Percentiles rank a stretch among this genome's conserved stretches.
Evolutionary conservation across 306 rosid genomes (phyloP).

Genomic region (Cyamopsis tetragonoloba): DNA sequence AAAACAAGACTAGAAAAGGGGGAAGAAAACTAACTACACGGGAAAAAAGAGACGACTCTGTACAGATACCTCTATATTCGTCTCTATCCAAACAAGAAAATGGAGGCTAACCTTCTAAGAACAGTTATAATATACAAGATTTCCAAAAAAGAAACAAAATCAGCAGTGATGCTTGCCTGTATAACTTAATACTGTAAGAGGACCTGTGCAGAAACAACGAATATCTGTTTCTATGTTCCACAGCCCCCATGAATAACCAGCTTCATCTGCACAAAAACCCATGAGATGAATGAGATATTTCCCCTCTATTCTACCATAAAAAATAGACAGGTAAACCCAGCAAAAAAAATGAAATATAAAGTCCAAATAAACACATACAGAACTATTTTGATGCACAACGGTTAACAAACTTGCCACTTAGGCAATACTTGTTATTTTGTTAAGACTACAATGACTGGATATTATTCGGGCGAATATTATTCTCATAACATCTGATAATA

Average conservation of each 20-base stretch:
- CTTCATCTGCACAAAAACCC: conserved; percentile 58
- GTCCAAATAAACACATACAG: neutral
- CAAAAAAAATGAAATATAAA: neutral
- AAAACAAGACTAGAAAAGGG: conserved; percentile 18
- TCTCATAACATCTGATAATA: too few relatives aligned
- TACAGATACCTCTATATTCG: conserved; percentile 58
- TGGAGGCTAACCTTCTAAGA: conserved; percentile 20
- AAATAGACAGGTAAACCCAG: neutral
- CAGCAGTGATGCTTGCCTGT: conserved; percentile 31
- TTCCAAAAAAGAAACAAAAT: conserved; percentile 30
- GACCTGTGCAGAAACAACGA: conserved; percentile 36
- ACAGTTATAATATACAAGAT: conserved; percentile 64
- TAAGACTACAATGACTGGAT: neutral
- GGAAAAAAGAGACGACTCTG: conserved; percentile 62
- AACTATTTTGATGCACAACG: neutral
- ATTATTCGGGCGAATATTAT: neutral
- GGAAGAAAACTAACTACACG: conserved; percentile 24
- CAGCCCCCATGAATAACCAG: conserved; percentile 43
- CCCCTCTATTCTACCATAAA: neutral
- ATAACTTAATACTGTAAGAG: conserved; percentile 35
- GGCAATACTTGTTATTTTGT: neutral
- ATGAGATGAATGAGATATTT: conserved; percentile 14
- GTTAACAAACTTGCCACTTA: neutral
- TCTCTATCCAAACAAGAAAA: conserved; percentile 41
- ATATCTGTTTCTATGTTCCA: conserved; percentile 34